Percentiles rank a stretch among this genome's conserved stretches.
Conservation (phyloP, 345 rosid genomes). For the Arabidopsis thaliana region DNA sequence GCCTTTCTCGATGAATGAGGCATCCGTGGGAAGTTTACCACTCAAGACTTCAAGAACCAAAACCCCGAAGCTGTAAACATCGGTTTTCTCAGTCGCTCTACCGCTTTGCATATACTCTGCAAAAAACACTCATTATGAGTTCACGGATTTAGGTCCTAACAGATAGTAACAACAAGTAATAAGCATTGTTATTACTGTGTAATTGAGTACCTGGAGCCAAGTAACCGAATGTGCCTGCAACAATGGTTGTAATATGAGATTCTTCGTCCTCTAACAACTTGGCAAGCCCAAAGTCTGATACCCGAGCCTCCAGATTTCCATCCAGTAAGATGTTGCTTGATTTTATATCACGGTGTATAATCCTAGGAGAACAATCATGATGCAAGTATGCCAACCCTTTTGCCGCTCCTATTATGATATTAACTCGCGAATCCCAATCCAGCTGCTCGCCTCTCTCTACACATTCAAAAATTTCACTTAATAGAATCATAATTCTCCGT, state of each 20-base stretch:
- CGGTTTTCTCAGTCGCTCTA: slow-evolving; percentile 95
- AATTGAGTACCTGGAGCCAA: slow-evolving; percentile 83
- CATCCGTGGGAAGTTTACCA: slow-evolving; percentile 94
- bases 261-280: slow-evolving; percentile 90
- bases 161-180: not conserved
- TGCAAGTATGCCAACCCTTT: slow-evolving; percentile 94
- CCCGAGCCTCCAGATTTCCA: slow-evolving; percentile 93
- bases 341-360: slow-evolving; percentile 96
- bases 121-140: slow-evolving; percentile 30
- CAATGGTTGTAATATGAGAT: slow-evolving; percentile 94
- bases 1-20: slow-evolving; percentile 92
- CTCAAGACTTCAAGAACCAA: slow-evolving; percentile 88
- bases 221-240: slow-evolving; percentile 97
- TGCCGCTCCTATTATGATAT: slow-evolving; percentile 92
- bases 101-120: slow-evolving; percentile 96
- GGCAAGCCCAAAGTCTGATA: slow-evolving; percentile 95
- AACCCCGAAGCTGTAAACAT: slow-evolving; percentile 94
- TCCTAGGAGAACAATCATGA: slow-evolving; percentile 97
- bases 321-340: slow-evolving; percentile 94
- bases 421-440: slow-evolving; percentile 92
- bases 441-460: slow-evolving; percentile 86
- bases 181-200: slow-evolving; percentile 17
- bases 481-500: slow-evolving; percentile 1
- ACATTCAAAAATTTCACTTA: slow-evolving; percentile 26
- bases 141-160: slow-evolving; percentile 9